Base-by-base conservation (phyloP, 306 rosid genomes). In the Nissolia schottii region DNA sequence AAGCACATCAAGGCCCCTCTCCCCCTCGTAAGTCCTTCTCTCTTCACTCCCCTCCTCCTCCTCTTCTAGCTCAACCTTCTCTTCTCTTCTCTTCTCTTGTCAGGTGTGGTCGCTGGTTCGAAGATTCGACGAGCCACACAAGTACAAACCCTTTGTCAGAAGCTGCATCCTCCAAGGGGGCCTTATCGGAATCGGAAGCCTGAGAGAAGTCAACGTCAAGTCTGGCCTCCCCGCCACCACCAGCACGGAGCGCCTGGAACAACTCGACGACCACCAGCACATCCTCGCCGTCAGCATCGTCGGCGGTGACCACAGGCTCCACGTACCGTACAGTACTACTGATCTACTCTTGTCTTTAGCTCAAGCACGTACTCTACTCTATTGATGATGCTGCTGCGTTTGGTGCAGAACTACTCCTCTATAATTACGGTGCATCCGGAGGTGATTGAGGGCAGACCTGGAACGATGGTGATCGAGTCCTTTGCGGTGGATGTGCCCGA, bases 21-120 rank as follows among this genome's bases (percentile, higher is more conserved):
- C 46, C 87, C 82, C 11, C 87, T 90, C 53, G 96, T 89, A 77
- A 40, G 81, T 69, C 24, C 19, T 2, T 22, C 18, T 7, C 41
- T 37, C 4, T 14, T 1, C 8, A 8, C 43, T 37, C 43, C 43
- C 2, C 2, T 37, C 43, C 8, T 37, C 13, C 2, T 11, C 3
- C 3, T 8, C 8, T 37, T 34, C 38, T 2, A 34, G 9, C 7
- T 34, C n/a, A n/a, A n/a, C n/a, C n/a, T n/a, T n/a, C n/a, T n/a
- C n/a, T n/a, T n/a, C n/a, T n/a, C n/a, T n/a, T n/a, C n/a, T n/a
- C n/a, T n/a, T n/a, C n/a, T n/a, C n/a, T n/a, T n/a, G 35, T 64
- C 71, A 89, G 96, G 96, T 89, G 10, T 89, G 96, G 96, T 89
- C 96, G 6, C 64, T 89, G 83, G 96, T 89, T 37, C 82, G 92